Percentiles rank a stretch among this genome's conserved stretches.
Conservation (phyloP, 371 early-diverging fungal genomes). For the Blakeslea trispora region DNA sequence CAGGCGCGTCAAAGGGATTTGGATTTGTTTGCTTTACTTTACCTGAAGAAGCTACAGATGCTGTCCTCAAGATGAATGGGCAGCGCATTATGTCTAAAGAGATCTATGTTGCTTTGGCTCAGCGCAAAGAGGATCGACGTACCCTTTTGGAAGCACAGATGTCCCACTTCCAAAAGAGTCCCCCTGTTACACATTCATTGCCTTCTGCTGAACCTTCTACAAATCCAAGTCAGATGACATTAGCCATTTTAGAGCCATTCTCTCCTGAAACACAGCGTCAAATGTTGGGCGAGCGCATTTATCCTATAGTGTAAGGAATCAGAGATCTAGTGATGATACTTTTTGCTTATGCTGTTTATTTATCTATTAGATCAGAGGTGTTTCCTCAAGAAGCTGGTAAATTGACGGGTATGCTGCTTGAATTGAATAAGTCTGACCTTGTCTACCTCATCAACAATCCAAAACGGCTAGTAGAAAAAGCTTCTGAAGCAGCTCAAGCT, state of each 20-base stretch:
- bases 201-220: constrained; percentile 1
- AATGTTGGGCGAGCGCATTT: constrained; percentile 93
- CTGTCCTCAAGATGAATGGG: constrained; percentile 88
- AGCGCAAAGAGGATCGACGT: constrained; percentile 94
- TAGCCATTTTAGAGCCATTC: constrained; percentile 71
- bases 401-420: constrained; percentile 97
- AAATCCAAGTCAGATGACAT: constrained; percentile 11
- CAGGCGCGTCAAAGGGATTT: constrained; percentile 74
- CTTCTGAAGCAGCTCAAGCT: constrained; percentile 32
- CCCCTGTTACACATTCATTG: constrained; percentile 7
- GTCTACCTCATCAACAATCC: constrained; percentile 81
- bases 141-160: constrained; percentile 83
- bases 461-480: constrained; percentile 57
- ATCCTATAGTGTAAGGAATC: constrained; percentile 69
- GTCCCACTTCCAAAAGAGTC: constrained; percentile 10
- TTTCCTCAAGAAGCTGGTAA: constrained; percentile 86
- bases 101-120: constrained; percentile 96
- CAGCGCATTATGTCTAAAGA: constrained; percentile 85
- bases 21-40: constrained; percentile 90
- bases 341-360: not conserved
- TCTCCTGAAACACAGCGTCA: constrained; percentile 87
- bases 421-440: constrained; percentile 92
- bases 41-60: constrained; percentile 86
- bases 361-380: constrained; percentile 29
- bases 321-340: too few relatives aligned